Conservation (phyloP, 176 grass and related monocot species). For the maize (Zea mays) region DNA sequence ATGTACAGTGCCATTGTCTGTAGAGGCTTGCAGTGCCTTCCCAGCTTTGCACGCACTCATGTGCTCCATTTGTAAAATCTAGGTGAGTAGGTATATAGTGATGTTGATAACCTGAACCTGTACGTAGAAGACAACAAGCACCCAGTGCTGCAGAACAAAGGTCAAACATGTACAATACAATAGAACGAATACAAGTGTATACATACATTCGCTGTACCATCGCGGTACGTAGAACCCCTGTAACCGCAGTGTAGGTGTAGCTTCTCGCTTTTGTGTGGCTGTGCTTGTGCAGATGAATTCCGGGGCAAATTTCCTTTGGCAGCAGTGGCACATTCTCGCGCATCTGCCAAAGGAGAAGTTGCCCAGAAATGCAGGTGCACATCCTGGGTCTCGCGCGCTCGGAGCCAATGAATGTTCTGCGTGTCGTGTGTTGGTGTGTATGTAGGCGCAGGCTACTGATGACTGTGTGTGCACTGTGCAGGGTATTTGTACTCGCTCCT, state of each 20-base stretch:
- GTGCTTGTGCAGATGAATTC: slow-evolving; percentile 46
- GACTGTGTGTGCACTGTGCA: not conserved
- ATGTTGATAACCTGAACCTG: not conserved
- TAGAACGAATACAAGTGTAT: not conserved
- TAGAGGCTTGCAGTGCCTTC: not conserved
- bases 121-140: not conserved
- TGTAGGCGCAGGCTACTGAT: not conserved
- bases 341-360: slow-evolving; percentile 50
- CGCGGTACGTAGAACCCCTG: not conserved
- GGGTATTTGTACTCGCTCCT: slow-evolving; percentile 31
- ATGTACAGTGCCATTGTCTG: slow-evolving; percentile 29
- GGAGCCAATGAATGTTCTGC: not conserved
- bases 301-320: slow-evolving; percentile 61
- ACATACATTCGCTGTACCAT: not conserved
- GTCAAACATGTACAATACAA: slow-evolving; percentile 15
- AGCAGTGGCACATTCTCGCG: not conserved
- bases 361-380: slow-evolving; percentile 52
- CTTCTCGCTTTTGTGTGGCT: not conserved
- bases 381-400: not conserved
- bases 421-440: not conserved
- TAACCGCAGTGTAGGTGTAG: no score
- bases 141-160: slow-evolving; percentile 11
- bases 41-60: not conserved
- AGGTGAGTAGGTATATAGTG: not conserved
- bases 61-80: slow-evolving; percentile 20